A percentile compares a stretch with the other conserved stretches of the same genome.
Conservation (phyloP, 2,329 filamentous ascomycete species). For the Fusarium foetens region DNA sequence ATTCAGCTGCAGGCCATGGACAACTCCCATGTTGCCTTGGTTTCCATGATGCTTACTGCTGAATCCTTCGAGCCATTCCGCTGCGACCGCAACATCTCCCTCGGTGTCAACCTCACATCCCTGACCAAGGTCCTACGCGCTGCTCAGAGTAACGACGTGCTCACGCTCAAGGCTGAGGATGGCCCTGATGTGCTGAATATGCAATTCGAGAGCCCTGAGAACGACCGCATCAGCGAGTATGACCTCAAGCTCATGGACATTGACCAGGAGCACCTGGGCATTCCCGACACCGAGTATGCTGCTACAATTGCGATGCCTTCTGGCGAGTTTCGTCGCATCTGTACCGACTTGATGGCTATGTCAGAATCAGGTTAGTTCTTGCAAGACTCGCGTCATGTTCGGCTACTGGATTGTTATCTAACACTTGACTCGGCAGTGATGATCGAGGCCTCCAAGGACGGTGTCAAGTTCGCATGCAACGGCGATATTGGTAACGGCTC, state of each 20-base stretch:
- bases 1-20: slow-evolving; percentile 99
- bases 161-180: slow-evolving; percentile 98
- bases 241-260: slow-evolving; percentile 99
- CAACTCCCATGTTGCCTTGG: slow-evolving; percentile 98
- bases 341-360: slow-evolving; percentile 88
- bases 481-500: slow-evolving; percentile 97
- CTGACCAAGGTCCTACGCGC: slow-evolving; percentile 97
- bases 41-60: slow-evolving; percentile 98
- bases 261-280: slow-evolving; percentile 98
- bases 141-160: slow-evolving; percentile 91
- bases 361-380: slow-evolving; percentile 86
- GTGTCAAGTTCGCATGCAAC: slow-evolving; percentile 91
- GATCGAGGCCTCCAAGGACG: slow-evolving; percentile 97
- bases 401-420: neutral
- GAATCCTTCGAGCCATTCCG: slow-evolving; percentile 95
- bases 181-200: slow-evolving; percentile 95
- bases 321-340: slow-evolving; percentile 92
- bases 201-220: slow-evolving; percentile 89
- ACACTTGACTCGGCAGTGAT: slow-evolving; percentile 67
- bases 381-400: neutral
- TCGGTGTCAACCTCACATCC: slow-evolving; percentile 95
- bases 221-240: slow-evolving; percentile 96
- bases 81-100: slow-evolving; percentile 98
- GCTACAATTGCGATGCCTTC: slow-evolving; percentile 91
- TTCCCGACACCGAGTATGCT: slow-evolving; percentile 98